These are phyloP conservation scores for Russula griseocarnosa DNA, from an alignment of 768 basidiomycete genomes.

Conservation along the genomic window DNA sequence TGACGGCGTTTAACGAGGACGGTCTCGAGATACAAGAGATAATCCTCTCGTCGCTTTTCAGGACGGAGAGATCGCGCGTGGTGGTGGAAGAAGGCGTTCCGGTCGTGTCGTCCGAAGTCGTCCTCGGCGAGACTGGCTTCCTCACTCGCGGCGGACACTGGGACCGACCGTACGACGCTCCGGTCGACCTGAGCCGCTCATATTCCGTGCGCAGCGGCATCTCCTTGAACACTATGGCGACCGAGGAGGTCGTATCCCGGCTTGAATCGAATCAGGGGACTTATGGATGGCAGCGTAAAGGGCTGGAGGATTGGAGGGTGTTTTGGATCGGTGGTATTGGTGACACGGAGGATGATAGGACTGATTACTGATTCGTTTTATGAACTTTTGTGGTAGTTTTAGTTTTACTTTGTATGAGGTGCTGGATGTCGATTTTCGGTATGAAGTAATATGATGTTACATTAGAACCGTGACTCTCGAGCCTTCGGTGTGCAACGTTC, in stretches of 20 bases:
- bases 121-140: conserved; percentile 60
- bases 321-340: conserved; percentile 73
- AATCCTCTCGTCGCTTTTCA: conserved; percentile 41
- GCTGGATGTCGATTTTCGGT: neutral
- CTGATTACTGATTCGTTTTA: neutral
- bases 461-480: too few relatives aligned
- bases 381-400: neutral
- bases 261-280: conserved; percentile 58
- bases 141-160: conserved; percentile 51
- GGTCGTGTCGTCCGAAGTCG: conserved; percentile 48
- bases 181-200: conserved; percentile 39
- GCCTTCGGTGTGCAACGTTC: neutral
- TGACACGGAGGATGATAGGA: conserved; percentile 36
- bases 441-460: neutral
- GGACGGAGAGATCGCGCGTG: conserved; percentile 31
- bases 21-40: conserved; percentile 76
- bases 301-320: conserved; percentile 69
- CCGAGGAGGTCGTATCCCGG: conserved; percentile 46
- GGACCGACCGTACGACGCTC: conserved; percentile 39
- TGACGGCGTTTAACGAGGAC: conserved; percentile 63
- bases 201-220: conserved; percentile 42
- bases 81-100: conserved; percentile 40
- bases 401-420: neutral
- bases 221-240: conserved; percentile 51
- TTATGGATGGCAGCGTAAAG: conserved; percentile 77